phyloP scores from a whole-genome alignment of 1,284 basidiomycete species.

The Ganoderma leucocontextum region DNA sequence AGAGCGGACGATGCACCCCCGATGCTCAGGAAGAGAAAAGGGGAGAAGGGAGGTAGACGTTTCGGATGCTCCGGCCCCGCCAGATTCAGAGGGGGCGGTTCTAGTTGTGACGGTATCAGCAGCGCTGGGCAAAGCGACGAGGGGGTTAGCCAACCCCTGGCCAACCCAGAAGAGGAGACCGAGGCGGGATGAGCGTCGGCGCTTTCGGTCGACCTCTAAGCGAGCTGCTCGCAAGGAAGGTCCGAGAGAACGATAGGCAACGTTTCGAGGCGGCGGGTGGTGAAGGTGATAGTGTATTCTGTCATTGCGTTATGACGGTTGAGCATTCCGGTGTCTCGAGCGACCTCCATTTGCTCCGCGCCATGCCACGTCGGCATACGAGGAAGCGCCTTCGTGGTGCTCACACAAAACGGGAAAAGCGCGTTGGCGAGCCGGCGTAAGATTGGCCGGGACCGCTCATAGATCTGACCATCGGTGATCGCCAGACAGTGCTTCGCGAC shows the following conservation, averaged over 20 bases:
- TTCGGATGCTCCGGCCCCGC: neutral
- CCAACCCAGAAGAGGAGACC: neutral
- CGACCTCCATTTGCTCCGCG: conserved; percentile 23
- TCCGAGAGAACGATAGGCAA: conserved; percentile 1
- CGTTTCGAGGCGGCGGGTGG: conserved; percentile 13
- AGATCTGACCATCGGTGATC: conserved; percentile 18
- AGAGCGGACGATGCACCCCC: neutral
- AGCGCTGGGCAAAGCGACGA: neutral
- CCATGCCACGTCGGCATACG: conserved; percentile 23
- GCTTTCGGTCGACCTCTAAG: neutral
- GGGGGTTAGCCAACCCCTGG: neutral
- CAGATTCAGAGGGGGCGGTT: neutral
- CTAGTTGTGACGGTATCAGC: neutral
- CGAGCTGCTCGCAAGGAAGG: neutral
- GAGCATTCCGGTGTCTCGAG: conserved; percentile 13
- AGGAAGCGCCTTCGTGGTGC: conserved; percentile 15
- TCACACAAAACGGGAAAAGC: conserved; percentile 11
- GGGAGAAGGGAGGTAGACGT: neutral
- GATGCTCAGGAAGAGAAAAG: no score
- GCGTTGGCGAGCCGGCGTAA: neutral
- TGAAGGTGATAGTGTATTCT: conserved; percentile 27
- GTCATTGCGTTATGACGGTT: conserved; percentile 24
- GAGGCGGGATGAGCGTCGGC: neutral
- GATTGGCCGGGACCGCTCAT: conserved; percentile 7
- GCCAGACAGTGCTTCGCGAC: conserved; percentile 7